Base-by-base conservation (phyloP, 768 basidiomycete genomes). In the Mrakia gelida region DNA sequence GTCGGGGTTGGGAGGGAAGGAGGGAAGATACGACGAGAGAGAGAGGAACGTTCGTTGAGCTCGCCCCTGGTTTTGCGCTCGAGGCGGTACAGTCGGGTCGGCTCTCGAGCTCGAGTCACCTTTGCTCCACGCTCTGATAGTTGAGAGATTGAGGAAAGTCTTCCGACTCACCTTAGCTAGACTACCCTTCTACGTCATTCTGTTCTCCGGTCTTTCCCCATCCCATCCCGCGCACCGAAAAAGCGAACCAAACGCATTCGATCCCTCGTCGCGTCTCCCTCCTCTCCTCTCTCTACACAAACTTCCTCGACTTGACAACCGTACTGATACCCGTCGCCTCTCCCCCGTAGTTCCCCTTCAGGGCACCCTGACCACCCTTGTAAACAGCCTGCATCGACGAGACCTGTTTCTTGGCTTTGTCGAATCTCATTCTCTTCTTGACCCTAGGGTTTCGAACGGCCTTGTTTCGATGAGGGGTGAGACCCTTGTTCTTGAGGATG, bases 401-500 rank as follows among this genome's bases (percentile, higher is more conserved):
- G 21, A 98, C 86, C 85, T 91, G 94, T 86, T 92, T 94, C 87
- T 96, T 93, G 80, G 95, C 96, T 86, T 97, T 92, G 82, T 95
- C 95, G 87, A 91, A 98, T 59, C 83, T 91, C 85, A 91, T 88
- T 49, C 94, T 89, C 85, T 99, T 99, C 89, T 98, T 98, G 85
- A 98, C 95, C 79, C 97, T 90, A 61, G 96, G 95, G 86, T 99
- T 99, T 80, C 95, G 93, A 54, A 94, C 93, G 75, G 88, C 88
- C 86, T 98, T 98, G 62, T 92, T 86, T 76, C 97, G 90, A 79
- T 88, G 90, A 7, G 96, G 95, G 23, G 95, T 98, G 73, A 98
- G 89, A 76, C 97, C 96, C 82, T 90, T 92, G 88, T 99, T 99
- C 82, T 91, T 90, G 81, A 98, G 87, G 81, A 99, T 99, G 9